phyloP scores from a whole-genome alignment of 169 alveolate species.

The Plasmodium sp. region DNA sequence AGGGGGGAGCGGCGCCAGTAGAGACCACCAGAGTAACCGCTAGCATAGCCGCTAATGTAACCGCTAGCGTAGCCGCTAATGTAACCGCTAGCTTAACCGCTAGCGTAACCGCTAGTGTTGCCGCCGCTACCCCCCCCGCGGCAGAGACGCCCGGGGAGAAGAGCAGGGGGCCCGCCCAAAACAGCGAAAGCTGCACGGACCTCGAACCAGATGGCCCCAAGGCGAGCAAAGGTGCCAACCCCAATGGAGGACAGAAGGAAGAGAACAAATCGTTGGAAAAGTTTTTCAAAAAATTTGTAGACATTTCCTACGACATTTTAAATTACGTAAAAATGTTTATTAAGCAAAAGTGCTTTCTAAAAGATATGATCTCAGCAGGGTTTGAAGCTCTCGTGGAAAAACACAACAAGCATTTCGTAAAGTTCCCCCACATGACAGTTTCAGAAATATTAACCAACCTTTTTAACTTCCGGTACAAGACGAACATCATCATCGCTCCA shows the following conservation, averaged over 20 bases:
- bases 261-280: conserved; percentile 6
- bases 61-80: background rate
- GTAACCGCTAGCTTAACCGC: background rate
- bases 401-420: conserved; percentile 28
- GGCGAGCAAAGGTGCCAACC: background rate
- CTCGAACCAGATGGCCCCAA: background rate
- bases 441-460: conserved; percentile 60
- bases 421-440: conserved; percentile 22
- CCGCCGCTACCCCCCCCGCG: background rate
- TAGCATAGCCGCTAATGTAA: background rate
- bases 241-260: background rate
- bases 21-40: background rate
- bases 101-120: background rate
- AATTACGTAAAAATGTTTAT: conserved; percentile 47
- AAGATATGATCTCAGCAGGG: conserved; percentile 69
- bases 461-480: conserved; percentile 60
- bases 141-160: background rate
- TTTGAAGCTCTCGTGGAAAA: conserved; percentile 66
- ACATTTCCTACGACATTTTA: conserved; percentile 41
- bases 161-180: background rate
- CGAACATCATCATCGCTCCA: conserved; percentile 12
- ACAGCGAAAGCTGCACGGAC: background rate
- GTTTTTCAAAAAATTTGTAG: conserved; percentile 18
- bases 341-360: conserved; percentile 43
- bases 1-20: background rate